These are phyloP conservation scores for Austroboletus sp. DNA, from an alignment of 1,284 basidiomycete genomes.

Conservation along the genomic window DNA sequence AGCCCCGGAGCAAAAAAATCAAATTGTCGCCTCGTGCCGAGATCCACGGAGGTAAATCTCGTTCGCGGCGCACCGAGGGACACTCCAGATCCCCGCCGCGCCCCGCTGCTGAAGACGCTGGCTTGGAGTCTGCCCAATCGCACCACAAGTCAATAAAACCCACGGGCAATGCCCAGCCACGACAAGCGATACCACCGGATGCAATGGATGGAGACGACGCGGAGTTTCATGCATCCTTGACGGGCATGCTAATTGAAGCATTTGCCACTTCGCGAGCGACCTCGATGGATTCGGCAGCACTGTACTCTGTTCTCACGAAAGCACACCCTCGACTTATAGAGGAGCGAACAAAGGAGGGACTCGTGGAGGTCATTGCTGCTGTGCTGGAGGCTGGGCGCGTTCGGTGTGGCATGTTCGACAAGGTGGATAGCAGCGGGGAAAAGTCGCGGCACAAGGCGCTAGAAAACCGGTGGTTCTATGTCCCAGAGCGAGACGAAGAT, in stretches of 20 bases:
- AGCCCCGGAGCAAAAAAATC: constrained; percentile 22
- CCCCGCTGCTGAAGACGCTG: not conserved
- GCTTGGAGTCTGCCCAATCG: constrained; percentile 1
- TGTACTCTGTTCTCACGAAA: constrained; percentile 47
- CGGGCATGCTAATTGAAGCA: constrained; percentile 65
- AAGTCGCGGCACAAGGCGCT: constrained; percentile 41
- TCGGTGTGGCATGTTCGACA: constrained; percentile 59
- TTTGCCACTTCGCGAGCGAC: constrained; percentile 67
- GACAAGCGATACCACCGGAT: not conserved
- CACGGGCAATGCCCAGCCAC: not conserved
- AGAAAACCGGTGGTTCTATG: constrained; percentile 71
- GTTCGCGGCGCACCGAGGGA: not conserved
- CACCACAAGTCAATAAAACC: not conserved
- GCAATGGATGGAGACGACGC: constrained; percentile 3
- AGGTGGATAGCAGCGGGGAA: constrained; percentile 59
- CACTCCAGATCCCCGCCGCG: constrained; percentile 6
- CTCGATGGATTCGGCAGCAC: constrained; percentile 50
- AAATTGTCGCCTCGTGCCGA: constrained; percentile 7
- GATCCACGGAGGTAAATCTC: not conserved
- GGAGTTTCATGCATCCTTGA: constrained; percentile 36
- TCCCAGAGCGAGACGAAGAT: constrained; percentile 63
- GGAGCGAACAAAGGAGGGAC: constrained; percentile 41
- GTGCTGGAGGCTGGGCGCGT: constrained; percentile 47
- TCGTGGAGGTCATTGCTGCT: constrained; percentile 43
- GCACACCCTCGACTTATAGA: constrained; percentile 46